Conservation (phyloP, 345 rosid species). For the Euphorbia peplus region DNA sequence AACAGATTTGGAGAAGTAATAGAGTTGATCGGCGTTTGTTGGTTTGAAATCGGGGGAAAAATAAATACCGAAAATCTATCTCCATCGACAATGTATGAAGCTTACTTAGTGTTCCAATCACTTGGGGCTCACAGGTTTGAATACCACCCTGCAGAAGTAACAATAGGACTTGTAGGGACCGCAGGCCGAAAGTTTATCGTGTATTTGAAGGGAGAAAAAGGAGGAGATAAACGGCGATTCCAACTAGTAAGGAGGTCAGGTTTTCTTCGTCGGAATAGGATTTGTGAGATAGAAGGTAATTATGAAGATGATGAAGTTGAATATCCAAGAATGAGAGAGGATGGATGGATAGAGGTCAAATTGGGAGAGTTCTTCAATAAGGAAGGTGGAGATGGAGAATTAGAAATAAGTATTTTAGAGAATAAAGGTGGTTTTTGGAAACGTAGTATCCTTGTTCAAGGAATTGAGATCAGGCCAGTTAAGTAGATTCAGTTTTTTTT, state of each 20-base stretch:
- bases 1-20: constrained; percentile 33
- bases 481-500: no score
- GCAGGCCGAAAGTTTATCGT: no score
- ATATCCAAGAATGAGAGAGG: constrained; percentile 18
- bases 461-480: constrained; percentile 42
- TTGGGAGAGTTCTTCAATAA: constrained; percentile 26
- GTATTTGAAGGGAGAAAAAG: not conserved
- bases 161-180: no score
- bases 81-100: no score
- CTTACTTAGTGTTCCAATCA: no score
- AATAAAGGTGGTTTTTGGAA: constrained; percentile 11
- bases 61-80: constrained; percentile 24
- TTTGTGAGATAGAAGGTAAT: not conserved
- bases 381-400: constrained; percentile 16
- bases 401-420: constrained; percentile 22
- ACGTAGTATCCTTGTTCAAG: constrained; percentile 30
- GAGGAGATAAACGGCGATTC: not conserved
- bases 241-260: not conserved
- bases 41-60: constrained; percentile 35
- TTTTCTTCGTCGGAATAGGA: not conserved
- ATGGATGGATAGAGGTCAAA: constrained; percentile 39
- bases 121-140: no score
- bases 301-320: not conserved
- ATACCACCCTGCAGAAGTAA: no score
- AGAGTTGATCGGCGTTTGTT: constrained; percentile 20